Percentiles rank a stretch among this genome's conserved stretches.
These are phyloP conservation scores for Trypanosoma melophagium DNA, from an alignment of 208 protist genomes.

Conservation along the genomic window DNA sequence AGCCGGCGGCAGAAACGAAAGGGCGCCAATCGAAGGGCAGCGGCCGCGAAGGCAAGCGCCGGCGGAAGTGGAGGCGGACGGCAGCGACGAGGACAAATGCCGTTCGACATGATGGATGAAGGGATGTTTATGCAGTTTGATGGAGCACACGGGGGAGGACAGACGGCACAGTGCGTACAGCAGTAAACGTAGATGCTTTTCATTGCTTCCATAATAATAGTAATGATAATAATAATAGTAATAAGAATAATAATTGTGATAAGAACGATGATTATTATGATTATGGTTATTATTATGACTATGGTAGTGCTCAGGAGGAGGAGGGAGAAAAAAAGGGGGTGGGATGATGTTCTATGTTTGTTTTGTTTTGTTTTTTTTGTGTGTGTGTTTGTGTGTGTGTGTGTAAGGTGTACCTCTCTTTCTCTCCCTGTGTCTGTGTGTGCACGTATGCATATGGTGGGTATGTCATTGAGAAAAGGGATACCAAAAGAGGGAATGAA, in stretches of 20 bases:
- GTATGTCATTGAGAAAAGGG: background rate
- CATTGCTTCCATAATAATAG: too few species aligned
- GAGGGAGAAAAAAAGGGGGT: too few species aligned
- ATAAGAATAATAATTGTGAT: too few species aligned
- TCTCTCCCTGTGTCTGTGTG: slow-evolving; percentile 1
- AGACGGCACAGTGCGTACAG: slow-evolving; percentile 67
- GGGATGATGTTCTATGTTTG: background rate
- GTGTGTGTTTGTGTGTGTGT: background rate
- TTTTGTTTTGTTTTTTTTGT: background rate
- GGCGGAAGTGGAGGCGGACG: slow-evolving; percentile 10
- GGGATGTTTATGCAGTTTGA: background rate
- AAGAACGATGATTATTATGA: too few species aligned
- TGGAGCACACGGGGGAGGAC: slow-evolving; percentile 25
- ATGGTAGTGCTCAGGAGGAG: too few species aligned
- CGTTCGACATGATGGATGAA: background rate
- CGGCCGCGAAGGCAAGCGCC: slow-evolving; percentile 4
- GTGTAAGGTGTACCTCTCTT: background rate
- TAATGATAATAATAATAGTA: too few species aligned
- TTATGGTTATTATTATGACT: too few species aligned
- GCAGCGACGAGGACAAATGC: slow-evolving; percentile 25
- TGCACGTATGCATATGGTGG: background rate
- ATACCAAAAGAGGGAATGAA: background rate
- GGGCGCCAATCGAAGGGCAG: background rate
- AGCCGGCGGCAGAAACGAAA: slow-evolving; percentile 7
- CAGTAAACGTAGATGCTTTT: slow-evolving; percentile 38